These are phyloP conservation scores for Xerocomellus intermedius DNA, from an alignment of 768 basidiomycete species.

Conservation along the genomic window DNA sequence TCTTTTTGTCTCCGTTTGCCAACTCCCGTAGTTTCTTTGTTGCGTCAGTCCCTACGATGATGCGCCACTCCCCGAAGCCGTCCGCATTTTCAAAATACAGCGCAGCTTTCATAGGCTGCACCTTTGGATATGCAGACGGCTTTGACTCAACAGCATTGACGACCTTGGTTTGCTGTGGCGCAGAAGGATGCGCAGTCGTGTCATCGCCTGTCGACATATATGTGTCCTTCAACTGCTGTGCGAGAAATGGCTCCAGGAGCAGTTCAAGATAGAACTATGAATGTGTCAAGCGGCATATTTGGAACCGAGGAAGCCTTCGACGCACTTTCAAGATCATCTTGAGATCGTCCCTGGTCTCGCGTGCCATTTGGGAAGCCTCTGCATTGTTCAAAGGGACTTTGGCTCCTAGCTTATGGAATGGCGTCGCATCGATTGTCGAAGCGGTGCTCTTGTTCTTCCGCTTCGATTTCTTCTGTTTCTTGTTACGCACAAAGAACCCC, in stretches of 20 bases:
- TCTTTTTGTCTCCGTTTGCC: constrained; percentile 42
- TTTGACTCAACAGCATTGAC: constrained; percentile 2
- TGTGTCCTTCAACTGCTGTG: constrained; percentile 3
- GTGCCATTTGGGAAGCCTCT: constrained; percentile 16
- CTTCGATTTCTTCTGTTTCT: constrained; percentile 31
- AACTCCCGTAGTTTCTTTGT: constrained; percentile 48
- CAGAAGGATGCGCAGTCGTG: not conserved
- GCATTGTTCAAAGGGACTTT: constrained; percentile 24
- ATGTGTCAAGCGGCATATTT: not conserved
- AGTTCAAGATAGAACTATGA: constrained; percentile 27
- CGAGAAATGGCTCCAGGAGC: constrained; percentile 17
- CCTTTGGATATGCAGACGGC: constrained; percentile 40
- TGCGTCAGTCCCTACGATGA: constrained; percentile 53
- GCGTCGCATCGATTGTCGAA: constrained; percentile 23
- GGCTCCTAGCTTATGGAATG: constrained; percentile 31
- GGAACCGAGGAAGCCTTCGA: not conserved
- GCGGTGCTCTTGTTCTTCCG: constrained; percentile 11
- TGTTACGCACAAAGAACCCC: constrained; percentile 10
- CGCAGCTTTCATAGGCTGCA: constrained; percentile 60
- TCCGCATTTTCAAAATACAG: constrained; percentile 57
- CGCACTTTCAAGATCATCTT: constrained; percentile 31
- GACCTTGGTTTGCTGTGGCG: not conserved
- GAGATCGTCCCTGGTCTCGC: constrained; percentile 24
- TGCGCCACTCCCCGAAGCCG: constrained; percentile 64
- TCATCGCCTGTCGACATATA: constrained; percentile 4